Evolutionary conservation across 768 basidiomycete genomes (phyloP).

Genomic region (Candolleomyces eurysporus): DNA sequence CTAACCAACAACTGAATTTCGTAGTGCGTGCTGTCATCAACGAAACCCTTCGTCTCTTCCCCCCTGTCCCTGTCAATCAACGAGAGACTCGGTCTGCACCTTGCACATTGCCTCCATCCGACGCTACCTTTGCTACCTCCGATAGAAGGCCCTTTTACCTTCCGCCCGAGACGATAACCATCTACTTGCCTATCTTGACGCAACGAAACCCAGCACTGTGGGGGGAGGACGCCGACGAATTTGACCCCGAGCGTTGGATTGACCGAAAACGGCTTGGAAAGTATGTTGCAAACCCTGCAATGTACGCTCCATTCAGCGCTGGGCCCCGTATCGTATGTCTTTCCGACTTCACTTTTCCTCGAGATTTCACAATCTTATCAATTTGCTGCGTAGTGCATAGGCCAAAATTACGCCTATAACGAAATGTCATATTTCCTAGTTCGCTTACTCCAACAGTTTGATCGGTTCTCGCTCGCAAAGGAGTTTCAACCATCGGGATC

Average conservation of each 20-base stretch:
- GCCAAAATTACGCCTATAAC: constrained; percentile 75
- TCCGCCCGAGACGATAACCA: constrained; percentile 54
- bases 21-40: constrained; percentile 76
- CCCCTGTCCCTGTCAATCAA: constrained; percentile 73
- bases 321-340: constrained; percentile 56
- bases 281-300: constrained; percentile 59
- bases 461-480: constrained; percentile 54
- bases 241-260: constrained; percentile 79
- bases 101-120: constrained; percentile 51
- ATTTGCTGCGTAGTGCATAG: constrained; percentile 50
- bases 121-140: constrained; percentile 40
- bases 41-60: constrained; percentile 75
- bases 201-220: constrained; percentile 69
- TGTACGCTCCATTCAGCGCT: constrained; percentile 73
- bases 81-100: constrained; percentile 52
- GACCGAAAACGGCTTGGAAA: constrained; percentile 49
- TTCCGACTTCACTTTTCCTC: neutral
- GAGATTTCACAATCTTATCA: neutral
- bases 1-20: neutral
- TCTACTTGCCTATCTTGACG: constrained; percentile 59
- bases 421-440: constrained; percentile 74
- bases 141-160: constrained; percentile 50
- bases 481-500: constrained; percentile 63
- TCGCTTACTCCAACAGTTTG: constrained; percentile 63
- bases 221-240: constrained; percentile 76